Percentiles rank a stretch among this genome's conserved stretches.
Evolutionary conservation across 208 protist species (phyloP).

Genomic region (Tritrichomonas foetus): DNA sequence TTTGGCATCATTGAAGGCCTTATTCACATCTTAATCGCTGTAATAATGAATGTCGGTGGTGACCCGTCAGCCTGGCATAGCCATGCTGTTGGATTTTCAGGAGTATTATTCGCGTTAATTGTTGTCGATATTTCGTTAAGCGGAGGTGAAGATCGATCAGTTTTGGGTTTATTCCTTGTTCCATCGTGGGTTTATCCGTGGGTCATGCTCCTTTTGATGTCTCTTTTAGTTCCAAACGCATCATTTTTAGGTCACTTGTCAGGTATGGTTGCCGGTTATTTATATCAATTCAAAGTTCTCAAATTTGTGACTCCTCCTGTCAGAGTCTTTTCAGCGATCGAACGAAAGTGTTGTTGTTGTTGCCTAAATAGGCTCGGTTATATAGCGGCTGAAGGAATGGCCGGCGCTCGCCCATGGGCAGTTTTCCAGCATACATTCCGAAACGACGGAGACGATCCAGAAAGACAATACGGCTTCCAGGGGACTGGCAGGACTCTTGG

Average conservation of each 20-base stretch:
- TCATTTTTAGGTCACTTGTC: neutral
- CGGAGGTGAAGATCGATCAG: neutral
- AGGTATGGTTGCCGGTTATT: neutral
- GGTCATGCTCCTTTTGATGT: neutral
- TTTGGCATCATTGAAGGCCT: neutral
- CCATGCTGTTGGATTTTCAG: neutral
- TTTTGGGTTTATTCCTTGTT: neutral
- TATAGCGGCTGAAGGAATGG: neutral
- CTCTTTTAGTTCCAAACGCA: neutral
- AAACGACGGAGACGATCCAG: too few relatives aligned
- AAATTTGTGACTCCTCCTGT: neutral
- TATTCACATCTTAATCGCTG: neutral
- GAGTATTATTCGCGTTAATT: neutral
- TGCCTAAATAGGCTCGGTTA: neutral
- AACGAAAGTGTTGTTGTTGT: neutral
- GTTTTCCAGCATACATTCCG: too few relatives aligned
- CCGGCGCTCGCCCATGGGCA: too few relatives aligned
- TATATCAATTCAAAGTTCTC: neutral
- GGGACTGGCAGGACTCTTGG: too few relatives aligned
- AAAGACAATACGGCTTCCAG: too few relatives aligned
- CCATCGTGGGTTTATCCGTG: neutral
- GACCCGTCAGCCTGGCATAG: neutral
- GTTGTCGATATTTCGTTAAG: neutral
- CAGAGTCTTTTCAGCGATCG: neutral
- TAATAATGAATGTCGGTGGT: neutral